Conservation (phyloP, 306 rosid genomes). For the Quercus alba region DNA sequence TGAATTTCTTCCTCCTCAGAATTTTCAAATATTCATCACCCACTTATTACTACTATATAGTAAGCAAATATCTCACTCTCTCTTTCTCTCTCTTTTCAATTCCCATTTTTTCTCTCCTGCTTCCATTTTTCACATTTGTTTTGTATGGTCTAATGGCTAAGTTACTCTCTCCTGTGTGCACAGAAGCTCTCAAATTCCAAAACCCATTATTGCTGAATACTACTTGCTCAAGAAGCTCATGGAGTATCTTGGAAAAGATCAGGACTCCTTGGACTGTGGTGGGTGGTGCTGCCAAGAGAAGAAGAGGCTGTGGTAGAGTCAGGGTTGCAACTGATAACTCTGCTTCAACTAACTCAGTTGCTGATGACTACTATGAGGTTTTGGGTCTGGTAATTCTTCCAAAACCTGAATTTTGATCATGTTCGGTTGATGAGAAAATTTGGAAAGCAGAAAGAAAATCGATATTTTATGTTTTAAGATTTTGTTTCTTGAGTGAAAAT, state of each 20-base stretch:
- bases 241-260: slow-evolving; percentile 35
- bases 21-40: slow-evolving; percentile 18
- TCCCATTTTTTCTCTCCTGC: neutral
- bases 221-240: slow-evolving; percentile 40
- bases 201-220: slow-evolving; percentile 27
- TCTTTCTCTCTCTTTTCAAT: neutral
- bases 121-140: neutral
- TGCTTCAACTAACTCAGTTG: slow-evolving; percentile 39
- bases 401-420: slow-evolving; percentile 7
- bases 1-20: slow-evolving; percentile 56
- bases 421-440: neutral
- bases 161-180: slow-evolving; percentile 57
- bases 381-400: slow-evolving; percentile 73
- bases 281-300: slow-evolving; percentile 34
- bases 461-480: neutral
- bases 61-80: neutral
- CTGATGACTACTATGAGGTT: slow-evolving; percentile 87
- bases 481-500: neutral
- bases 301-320: slow-evolving; percentile 47
- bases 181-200: slow-evolving; percentile 59
- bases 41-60: slow-evolving; percentile 13
- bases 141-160: slow-evolving; percentile 53
- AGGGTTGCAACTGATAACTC: slow-evolving; percentile 59
- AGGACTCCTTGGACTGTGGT: slow-evolving; percentile 27
- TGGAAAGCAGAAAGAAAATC: neutral